phyloP scores from a whole-genome alignment of 2,329 filamentous ascomycete genomes.

The Macrophomina tecta region DNA sequence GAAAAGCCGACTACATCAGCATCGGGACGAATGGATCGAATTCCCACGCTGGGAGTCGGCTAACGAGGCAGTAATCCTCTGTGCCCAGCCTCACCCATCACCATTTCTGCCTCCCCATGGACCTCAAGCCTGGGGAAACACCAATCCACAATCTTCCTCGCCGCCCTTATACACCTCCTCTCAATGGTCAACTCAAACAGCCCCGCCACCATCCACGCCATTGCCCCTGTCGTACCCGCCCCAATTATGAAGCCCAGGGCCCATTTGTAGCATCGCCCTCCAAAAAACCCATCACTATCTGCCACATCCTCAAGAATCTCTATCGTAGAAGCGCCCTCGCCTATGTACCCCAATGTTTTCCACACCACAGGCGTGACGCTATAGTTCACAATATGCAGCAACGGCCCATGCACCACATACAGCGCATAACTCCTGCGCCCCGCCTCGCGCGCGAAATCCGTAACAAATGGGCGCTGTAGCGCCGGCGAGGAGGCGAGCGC shows the following conservation, averaged over 20 bases:
- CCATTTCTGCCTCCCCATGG: not conserved
- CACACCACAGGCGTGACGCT: not conserved
- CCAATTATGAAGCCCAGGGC: not conserved
- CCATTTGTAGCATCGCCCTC: not conserved
- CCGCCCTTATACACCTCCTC: not conserved
- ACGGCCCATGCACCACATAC: constrained; percentile 14
- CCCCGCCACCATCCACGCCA: constrained; percentile 7
- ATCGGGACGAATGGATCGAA: too few relatives aligned
- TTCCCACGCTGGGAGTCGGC: not conserved
- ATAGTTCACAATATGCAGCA: not conserved
- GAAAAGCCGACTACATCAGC: too few relatives aligned
- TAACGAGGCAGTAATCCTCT: not conserved
- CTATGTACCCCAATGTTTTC: not conserved
- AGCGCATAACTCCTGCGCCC: constrained; percentile 2
- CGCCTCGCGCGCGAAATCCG: not conserved
- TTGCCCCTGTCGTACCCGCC: not conserved
- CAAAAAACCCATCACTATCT: not conserved
- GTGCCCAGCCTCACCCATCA: not conserved
- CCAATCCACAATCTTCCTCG: not conserved
- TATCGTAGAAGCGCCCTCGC: not conserved
- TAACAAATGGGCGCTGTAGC: not conserved
- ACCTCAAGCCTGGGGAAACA: not conserved
- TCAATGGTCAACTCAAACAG: not conserved
- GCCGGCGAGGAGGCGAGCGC: not conserved
- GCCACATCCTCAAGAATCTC: not conserved